Evolutionary conservation across 306 rosid species (phyloP).

Genomic region (Luffa aegyptiaca): DNA sequence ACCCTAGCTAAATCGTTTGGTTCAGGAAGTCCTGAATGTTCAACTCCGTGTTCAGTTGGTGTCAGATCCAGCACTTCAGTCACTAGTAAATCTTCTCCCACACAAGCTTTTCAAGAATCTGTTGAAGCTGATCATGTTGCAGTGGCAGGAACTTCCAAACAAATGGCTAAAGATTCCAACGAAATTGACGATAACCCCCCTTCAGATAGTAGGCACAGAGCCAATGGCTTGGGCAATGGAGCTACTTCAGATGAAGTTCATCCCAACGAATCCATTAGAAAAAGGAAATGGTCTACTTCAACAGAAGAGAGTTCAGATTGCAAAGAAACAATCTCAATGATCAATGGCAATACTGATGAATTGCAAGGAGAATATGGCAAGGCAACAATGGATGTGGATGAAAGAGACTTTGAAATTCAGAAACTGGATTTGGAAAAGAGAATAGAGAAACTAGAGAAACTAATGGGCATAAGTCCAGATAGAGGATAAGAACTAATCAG

Average conservation of each 20-base stretch:
- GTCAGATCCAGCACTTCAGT: neutral
- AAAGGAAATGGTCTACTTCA: neutral
- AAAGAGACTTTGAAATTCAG: neutral
- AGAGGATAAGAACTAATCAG: neutral
- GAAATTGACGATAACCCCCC: neutral
- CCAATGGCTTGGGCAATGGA: neutral
- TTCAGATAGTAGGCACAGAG: neutral
- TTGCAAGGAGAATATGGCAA: neutral
- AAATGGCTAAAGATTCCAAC: neutral
- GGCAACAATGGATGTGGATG: neutral
- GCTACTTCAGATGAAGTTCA: neutral
- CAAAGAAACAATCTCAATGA: neutral
- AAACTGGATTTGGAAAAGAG: neutral
- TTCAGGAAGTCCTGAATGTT: neutral
- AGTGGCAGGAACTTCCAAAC: neutral
- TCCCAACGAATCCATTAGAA: neutral
- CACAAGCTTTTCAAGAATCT: neutral
- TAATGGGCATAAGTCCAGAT: neutral
- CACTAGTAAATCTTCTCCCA: neutral
- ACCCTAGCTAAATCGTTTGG: neutral
- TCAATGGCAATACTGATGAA: neutral
- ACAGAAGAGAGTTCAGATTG: neutral
- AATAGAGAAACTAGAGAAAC: neutral
- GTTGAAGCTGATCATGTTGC: neutral
- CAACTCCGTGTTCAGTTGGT: neutral